Percentiles rank a stretch among this genome's conserved stretches.
phyloP scores from a whole-genome alignment of 257 asterid species.

The Przewalskia tangutica region DNA sequence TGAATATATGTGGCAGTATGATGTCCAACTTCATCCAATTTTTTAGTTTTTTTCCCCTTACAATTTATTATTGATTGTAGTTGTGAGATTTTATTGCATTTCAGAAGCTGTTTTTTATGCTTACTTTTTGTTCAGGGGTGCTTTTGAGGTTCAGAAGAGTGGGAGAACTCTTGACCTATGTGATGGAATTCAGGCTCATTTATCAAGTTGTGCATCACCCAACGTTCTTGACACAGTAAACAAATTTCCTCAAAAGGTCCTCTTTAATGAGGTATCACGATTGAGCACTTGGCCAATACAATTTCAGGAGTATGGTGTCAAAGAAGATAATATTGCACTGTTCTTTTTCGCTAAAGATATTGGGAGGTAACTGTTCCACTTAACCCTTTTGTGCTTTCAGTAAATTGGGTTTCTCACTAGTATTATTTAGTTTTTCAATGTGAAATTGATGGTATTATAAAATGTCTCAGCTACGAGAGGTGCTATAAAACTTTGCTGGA shows the following conservation, averaged over 20 bases:
- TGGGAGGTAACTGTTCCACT: slow-evolving; percentile 40
- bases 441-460: slow-evolving; percentile 14
- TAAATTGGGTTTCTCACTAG: background rate
- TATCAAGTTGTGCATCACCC: slow-evolving; percentile 65
- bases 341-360: slow-evolving; percentile 79
- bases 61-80: background rate
- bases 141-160: slow-evolving; percentile 55
- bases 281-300: slow-evolving; percentile 76
- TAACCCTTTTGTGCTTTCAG: background rate
- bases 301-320: slow-evolving; percentile 76
- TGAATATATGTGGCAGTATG: slow-evolving; percentile 86
- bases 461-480: slow-evolving; percentile 59
- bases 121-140: slow-evolving; percentile 51
- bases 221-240: slow-evolving; percentile 49
- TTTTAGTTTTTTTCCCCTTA: background rate
- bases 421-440: background rate
- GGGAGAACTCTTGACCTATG: slow-evolving; percentile 33
- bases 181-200: slow-evolving; percentile 89
- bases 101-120: slow-evolving; percentile 8
- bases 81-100: slow-evolving; percentile 4
- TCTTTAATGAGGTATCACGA: slow-evolving; percentile 69
- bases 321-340: slow-evolving; percentile 66
- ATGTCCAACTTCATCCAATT: slow-evolving; percentile 14
- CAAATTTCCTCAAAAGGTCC: slow-evolving; percentile 46
- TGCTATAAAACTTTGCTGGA: slow-evolving; percentile 62